phyloP scores from a whole-genome alignment of 176 grass and related monocot species.

The Ensete ventricosum region DNA sequence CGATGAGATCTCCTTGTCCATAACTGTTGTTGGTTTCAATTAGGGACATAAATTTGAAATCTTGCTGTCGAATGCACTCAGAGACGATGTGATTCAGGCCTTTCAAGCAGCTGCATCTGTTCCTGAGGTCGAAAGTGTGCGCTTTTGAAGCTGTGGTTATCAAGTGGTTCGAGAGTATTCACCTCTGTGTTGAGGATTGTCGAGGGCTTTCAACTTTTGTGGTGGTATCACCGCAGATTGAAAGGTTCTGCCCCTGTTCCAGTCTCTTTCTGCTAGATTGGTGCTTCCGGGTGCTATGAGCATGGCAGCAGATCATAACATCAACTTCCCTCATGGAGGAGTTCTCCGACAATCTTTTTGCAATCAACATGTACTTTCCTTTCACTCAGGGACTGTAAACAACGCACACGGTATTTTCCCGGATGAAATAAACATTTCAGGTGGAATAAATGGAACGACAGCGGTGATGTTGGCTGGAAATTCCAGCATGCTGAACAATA shows the following conservation, averaged over 20 bases:
- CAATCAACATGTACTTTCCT: constrained; percentile 77
- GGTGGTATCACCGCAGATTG: not conserved
- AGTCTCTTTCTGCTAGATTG: not conserved
- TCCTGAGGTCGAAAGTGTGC: not conserved
- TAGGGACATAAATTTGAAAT: not conserved
- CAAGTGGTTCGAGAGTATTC: not conserved
- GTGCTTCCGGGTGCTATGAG: constrained; percentile 4
- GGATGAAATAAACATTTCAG: constrained; percentile 34
- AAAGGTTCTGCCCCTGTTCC: not conserved
- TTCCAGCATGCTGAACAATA: constrained; percentile 25
- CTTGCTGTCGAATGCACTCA: not conserved
- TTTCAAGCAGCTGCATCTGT: not conserved
- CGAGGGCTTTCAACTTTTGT: not conserved
- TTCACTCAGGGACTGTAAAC: constrained; percentile 39
- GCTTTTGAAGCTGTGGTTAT: not conserved
- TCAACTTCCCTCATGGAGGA: constrained; percentile 43
- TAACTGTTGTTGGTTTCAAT: not conserved
- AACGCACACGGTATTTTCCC: constrained; percentile 39
- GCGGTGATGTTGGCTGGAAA: constrained; percentile 23
- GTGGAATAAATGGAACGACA: constrained; percentile 36
- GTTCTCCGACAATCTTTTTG: constrained; percentile 58
- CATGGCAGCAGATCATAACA: constrained; percentile 66
- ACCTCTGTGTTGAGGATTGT: not conserved
- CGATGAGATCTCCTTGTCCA: not conserved
- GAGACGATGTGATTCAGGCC: not conserved